These are phyloP conservation scores for Elongisporangium senticosum DNA, from an alignment of 352 stramenopile genomes.

Conservation along the genomic window DNA sequence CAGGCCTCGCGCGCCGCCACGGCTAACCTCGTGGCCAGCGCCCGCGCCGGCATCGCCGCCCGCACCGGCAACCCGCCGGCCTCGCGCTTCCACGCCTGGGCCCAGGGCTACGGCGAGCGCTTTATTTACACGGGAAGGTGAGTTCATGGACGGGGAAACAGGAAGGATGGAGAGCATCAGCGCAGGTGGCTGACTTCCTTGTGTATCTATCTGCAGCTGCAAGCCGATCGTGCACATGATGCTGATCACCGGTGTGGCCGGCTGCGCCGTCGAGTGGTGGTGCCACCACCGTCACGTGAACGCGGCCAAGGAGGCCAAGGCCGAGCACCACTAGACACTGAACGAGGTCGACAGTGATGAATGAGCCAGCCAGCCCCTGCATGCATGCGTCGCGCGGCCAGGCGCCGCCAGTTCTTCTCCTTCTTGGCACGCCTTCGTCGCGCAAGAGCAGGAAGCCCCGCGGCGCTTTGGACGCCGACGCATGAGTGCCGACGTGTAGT, in stretches of 20 bases:
- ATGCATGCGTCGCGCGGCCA: too few relatives aligned
- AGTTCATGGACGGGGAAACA: neutral
- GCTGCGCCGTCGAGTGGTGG: conserved; percentile 54
- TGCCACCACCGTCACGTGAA: conserved; percentile 55
- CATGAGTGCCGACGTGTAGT: neutral
- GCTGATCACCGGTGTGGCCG: conserved; percentile 50
- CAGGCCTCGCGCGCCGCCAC: conserved; percentile 54
- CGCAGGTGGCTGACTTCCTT: neutral
- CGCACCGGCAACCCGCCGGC: conserved; percentile 42
- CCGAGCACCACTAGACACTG: conserved; percentile 1
- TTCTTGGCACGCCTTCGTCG: too few relatives aligned
- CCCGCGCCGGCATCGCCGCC: conserved; percentile 56
- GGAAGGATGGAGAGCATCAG: neutral
- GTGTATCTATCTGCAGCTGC: conserved; percentile 20
- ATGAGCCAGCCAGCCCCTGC: neutral
- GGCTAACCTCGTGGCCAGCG: conserved; percentile 57
- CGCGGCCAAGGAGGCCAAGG: conserved; percentile 4
- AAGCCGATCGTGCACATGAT: conserved; percentile 77
- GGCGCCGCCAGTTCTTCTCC: too few relatives aligned
- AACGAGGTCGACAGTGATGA: neutral
- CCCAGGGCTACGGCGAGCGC: conserved; percentile 64
- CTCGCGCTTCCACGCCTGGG: conserved; percentile 62
- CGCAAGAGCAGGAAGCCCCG: neutral
- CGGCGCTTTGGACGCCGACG: neutral
- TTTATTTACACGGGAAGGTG: conserved; percentile 71